phyloP scores from a whole-genome alignment of 179 eudicot genomes.

The Beta corolliflora region DNA sequence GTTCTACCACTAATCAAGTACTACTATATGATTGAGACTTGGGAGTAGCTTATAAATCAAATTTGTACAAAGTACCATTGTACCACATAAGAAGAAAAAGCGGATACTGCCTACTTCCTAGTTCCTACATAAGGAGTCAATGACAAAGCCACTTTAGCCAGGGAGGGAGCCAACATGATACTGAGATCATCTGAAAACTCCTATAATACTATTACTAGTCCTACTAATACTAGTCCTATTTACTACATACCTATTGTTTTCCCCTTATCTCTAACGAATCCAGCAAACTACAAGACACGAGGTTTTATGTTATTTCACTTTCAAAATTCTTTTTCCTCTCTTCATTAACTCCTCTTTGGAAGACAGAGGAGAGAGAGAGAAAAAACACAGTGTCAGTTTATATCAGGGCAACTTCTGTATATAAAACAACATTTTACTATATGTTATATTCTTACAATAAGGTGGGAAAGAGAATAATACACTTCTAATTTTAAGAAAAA shows the following conservation, averaged over 20 bases:
- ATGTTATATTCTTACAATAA: not conserved
- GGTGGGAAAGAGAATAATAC: not conserved
- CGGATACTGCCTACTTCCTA: not conserved
- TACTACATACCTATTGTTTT: not conserved
- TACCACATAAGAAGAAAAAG: not conserved
- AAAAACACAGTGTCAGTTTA: slow-evolving; percentile 9
- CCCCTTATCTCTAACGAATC: slow-evolving; percentile 12
- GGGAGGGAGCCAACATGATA: no score
- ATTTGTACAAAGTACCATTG: no score
- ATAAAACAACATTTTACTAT: not conserved
- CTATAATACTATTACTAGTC: no score
- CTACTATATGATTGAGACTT: no score
- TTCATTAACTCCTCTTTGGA: slow-evolving; percentile 30
- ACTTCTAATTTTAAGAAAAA: no score
- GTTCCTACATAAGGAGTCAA: no score
- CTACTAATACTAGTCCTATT: not conserved
- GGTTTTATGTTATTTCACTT: slow-evolving; percentile 28
- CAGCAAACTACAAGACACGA: slow-evolving; percentile 28
- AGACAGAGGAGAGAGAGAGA: not conserved
- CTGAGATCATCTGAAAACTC: no score
- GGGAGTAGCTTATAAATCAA: no score
- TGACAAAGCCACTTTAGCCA: no score
- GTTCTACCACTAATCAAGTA: no score
- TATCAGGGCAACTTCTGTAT: not conserved
- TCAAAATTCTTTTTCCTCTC: slow-evolving; percentile 23